Evolutionary conservation across 192 early-diverging fungal species (phyloP).

Genomic region (Coemansia sp.): DNA sequence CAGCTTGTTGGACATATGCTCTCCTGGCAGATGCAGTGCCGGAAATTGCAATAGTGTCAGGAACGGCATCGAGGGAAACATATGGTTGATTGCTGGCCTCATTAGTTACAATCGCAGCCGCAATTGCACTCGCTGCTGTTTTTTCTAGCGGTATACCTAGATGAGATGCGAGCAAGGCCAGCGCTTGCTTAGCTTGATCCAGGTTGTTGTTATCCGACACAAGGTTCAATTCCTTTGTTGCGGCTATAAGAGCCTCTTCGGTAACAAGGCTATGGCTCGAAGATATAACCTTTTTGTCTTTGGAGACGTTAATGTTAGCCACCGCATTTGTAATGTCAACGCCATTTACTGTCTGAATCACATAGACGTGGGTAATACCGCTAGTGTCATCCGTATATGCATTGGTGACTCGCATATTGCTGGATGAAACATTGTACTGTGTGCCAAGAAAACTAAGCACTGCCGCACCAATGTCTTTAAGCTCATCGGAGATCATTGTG

Average conservation of each 20-base stretch:
- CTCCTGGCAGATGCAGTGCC: constrained; percentile 54
- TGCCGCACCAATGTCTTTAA: constrained; percentile 8
- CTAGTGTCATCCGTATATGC: constrained; percentile 67
- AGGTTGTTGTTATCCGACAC: not conserved
- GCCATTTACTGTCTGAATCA: constrained; percentile 71
- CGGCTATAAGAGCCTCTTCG: not conserved
- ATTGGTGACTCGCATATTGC: constrained; percentile 57
- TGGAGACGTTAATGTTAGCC: constrained; percentile 78
- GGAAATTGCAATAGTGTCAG: constrained; percentile 31
- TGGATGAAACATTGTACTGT: constrained; percentile 1
- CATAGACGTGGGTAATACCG: constrained; percentile 84
- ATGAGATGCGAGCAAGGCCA: constrained; percentile 13
- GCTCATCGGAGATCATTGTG: not conserved
- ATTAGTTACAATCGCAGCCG: not conserved
- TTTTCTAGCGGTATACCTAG: constrained; percentile 6
- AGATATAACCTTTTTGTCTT: constrained; percentile 63
- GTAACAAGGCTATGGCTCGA: constrained; percentile 68
- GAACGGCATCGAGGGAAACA: constrained; percentile 23
- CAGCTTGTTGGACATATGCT: constrained; percentile 65
- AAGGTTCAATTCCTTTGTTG: not conserved
- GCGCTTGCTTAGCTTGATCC: constrained; percentile 5
- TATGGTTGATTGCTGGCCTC: constrained; percentile 2
- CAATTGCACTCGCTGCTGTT: not conserved
- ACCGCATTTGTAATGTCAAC: constrained; percentile 79
- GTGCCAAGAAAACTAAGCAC: constrained; percentile 8